Conservation (phyloP, 441 rosid genomes). For the Populus trichocarpa region DNA sequence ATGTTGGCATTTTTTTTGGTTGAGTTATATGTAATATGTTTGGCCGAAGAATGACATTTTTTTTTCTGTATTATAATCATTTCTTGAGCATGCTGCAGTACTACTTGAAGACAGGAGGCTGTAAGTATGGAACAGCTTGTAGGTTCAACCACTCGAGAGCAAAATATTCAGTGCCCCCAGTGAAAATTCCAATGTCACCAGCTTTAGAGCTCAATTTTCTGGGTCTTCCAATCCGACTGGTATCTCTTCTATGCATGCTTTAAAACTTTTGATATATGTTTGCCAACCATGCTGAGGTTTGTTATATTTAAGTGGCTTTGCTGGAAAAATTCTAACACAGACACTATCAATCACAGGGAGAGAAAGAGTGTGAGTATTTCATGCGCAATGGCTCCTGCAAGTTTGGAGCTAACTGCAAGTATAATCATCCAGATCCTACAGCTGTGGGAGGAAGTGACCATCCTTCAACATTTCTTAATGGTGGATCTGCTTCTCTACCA, state of each 20-base stretch:
- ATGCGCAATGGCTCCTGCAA: slow-evolving; percentile 98
- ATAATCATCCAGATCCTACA: slow-evolving; percentile 94
- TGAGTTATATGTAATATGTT: not conserved
- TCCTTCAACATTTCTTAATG: slow-evolving; percentile 47
- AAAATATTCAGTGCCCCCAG: slow-evolving; percentile 29
- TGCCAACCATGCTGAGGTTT: not conserved
- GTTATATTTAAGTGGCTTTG: slow-evolving; percentile 1
- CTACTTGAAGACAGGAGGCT: slow-evolving; percentile 87
- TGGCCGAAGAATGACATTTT: slow-evolving; percentile 3
- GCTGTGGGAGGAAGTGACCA: slow-evolving; percentile 47
- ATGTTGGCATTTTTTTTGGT: not conserved
- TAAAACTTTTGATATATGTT: not conserved
- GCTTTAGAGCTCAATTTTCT: slow-evolving; percentile 72
- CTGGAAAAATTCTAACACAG: slow-evolving; percentile 7
- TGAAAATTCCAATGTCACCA: slow-evolving; percentile 34
- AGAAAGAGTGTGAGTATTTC: slow-evolving; percentile 80
- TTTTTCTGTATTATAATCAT: slow-evolving; percentile 10
- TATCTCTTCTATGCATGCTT: slow-evolving; percentile 11
- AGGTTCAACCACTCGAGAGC: slow-evolving; percentile 70
- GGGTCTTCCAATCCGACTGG: slow-evolving; percentile 87
- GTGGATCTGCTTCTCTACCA: slow-evolving; percentile 50
- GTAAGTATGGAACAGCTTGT: slow-evolving; percentile 89
- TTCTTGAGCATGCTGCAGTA: slow-evolving; percentile 54
- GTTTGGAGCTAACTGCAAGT: slow-evolving; percentile 76
- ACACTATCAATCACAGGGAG: slow-evolving; percentile 51